A percentile compares a stretch with the other conserved stretches of the same genome.
Conservation (phyloP, 805 yeast species). For the Aciculoconidium aculeatum region DNA sequence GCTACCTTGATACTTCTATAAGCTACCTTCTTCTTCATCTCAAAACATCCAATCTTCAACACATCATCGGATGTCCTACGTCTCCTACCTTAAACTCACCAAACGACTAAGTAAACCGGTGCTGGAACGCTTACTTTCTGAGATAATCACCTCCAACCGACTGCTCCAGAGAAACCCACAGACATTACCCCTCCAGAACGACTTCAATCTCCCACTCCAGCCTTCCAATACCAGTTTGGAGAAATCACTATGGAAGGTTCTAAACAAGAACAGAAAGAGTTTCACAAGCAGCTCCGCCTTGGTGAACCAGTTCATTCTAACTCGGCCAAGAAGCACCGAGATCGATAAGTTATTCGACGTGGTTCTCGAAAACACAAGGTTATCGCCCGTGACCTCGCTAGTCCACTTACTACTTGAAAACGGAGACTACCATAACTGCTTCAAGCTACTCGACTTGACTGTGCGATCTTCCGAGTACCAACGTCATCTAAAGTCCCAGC, state of each 20-base stretch:
- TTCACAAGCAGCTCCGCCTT: constrained; percentile 1
- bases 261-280: constrained; percentile 4
- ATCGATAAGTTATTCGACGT: too few species aligned
- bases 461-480: constrained; percentile 11
- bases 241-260: constrained; percentile 7
- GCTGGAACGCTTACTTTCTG: not conserved
- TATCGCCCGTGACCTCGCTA: constrained; percentile 8
- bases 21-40: too few species aligned
- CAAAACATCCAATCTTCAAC: too few species aligned
- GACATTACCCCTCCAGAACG: constrained; percentile 3
- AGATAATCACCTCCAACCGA: constrained; percentile 5
- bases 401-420: constrained; percentile 15
- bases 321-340: too few species aligned
- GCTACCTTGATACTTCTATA: too few species aligned
- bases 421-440: constrained; percentile 24
- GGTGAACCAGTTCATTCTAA: too few species aligned
- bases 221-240: constrained; percentile 14
- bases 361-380: too few species aligned
- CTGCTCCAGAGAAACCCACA: constrained; percentile 5
- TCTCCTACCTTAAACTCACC: too few species aligned
- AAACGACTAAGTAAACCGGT: constrained; percentile 11
- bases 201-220: constrained; percentile 10
- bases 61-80: too few species aligned
- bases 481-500: too few species aligned
- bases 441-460: constrained; percentile 23